Percentiles rank a stretch among this genome's conserved stretches.
Evolutionary conservation across 257 asterid genomes (phyloP).

Genomic region (Plantago major): DNA sequence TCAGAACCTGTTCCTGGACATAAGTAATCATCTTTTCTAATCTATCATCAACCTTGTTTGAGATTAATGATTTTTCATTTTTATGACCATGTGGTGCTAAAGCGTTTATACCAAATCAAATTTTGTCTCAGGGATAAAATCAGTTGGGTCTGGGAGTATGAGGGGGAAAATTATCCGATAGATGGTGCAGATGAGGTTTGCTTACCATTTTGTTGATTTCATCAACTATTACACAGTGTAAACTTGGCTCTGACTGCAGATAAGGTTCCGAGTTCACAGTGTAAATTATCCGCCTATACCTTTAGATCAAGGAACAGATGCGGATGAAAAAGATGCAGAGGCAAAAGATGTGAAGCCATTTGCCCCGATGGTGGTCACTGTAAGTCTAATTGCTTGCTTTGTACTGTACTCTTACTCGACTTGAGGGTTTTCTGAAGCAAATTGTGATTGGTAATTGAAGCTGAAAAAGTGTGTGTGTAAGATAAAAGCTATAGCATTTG

Average conservation of each 20-base stretch:
- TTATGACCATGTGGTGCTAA: too few relatives aligned
- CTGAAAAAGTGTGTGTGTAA: too few relatives aligned
- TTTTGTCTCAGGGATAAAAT: slow-evolving; percentile 29
- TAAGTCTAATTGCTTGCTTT: slow-evolving; percentile 24
- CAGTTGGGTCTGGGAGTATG: slow-evolving; percentile 68
- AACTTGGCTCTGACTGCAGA: slow-evolving; percentile 26
- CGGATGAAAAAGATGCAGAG: slow-evolving; percentile 20
- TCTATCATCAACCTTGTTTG: slow-evolving; percentile 10
- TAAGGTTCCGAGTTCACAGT: slow-evolving; percentile 39
- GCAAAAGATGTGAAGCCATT: slow-evolving; percentile 30
- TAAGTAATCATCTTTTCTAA: slow-evolving; percentile 39
- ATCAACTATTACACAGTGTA: slow-evolving; percentile 7
- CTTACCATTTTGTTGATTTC: not conserved
- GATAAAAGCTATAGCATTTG: too few relatives aligned
- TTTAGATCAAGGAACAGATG: slow-evolving; percentile 39
- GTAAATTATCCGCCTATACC: slow-evolving; percentile 71
- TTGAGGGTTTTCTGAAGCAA: not conserved
- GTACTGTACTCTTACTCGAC: not conserved
- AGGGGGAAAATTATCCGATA: slow-evolving; percentile 46
- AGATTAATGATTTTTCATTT: not conserved
- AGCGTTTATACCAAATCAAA: too few relatives aligned
- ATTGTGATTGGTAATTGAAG: too few relatives aligned
- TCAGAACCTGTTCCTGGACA: slow-evolving; percentile 59
- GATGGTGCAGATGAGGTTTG: slow-evolving; percentile 71
- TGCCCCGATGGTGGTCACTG: slow-evolving; percentile 52